Conservation (phyloP, 2,329 filamentous ascomycete species). For the Trichophyton schoenleinii region DNA sequence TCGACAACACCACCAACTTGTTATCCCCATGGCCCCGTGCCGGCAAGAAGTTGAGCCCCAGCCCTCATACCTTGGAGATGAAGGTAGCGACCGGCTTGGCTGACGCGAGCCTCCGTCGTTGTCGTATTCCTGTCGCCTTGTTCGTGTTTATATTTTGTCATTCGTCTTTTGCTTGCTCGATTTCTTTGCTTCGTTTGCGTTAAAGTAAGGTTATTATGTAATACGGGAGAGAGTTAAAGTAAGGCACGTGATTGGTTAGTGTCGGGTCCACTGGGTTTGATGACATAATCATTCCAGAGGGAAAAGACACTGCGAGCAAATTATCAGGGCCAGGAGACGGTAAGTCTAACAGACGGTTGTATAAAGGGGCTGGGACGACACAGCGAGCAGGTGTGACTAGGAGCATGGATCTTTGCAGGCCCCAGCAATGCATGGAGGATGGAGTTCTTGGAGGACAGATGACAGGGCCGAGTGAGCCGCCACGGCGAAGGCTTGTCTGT, state of each 20-base stretch:
- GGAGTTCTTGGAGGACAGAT: not conserved
- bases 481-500: constrained; percentile 1
- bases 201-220: not conserved
- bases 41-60: not conserved
- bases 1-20: not conserved
- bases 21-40: not conserved
- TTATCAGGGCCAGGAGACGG: not conserved
- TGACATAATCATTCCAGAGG: not conserved
- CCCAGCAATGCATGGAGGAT: not conserved
- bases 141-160: no score
- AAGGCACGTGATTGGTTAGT: not conserved
- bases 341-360: no score
- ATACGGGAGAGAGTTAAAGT: not conserved
- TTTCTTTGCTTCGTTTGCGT: not conserved
- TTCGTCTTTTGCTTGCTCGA: not conserved
- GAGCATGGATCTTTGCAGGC: not conserved
- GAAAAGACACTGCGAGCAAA: not conserved
- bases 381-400: not conserved
- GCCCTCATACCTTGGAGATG: not conserved
- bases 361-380: not conserved
- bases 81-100: not conserved
- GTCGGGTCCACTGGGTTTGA: not conserved
- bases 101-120: not conserved
- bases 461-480: not conserved
- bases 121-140: not conserved